Evolutionary conservation across 768 basidiomycete genomes (phyloP).

Genomic region (Boletus rubescentipes): DNA sequence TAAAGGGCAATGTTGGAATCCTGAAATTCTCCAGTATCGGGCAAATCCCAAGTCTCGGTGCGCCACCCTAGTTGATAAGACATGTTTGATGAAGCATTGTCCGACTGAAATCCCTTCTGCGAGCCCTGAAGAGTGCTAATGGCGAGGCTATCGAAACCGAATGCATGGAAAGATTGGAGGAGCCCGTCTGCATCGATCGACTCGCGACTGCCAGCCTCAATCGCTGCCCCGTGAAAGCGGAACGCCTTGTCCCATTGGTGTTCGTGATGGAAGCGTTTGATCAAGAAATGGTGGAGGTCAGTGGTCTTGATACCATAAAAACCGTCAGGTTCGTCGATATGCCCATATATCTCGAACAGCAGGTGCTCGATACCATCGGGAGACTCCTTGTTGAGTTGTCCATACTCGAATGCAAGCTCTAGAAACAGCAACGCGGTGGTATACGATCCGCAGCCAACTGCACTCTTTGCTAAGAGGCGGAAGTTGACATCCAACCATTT

Average conservation of each 20-base stretch:
- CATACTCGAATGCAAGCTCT: conserved; percentile 68
- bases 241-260: conserved; percentile 91
- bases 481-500: conserved; percentile 84
- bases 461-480: conserved; percentile 65
- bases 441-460: conserved; percentile 78
- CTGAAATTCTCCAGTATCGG: conserved; percentile 49
- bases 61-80: conserved; percentile 89
- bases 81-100: conserved; percentile 44
- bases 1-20: conserved; percentile 66
- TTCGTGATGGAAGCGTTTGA: conserved; percentile 90
- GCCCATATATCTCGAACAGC: conserved; percentile 88
- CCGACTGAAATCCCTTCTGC: conserved; percentile 32
- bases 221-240: conserved; percentile 80
- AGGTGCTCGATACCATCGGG: conserved; percentile 55
- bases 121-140: conserved; percentile 57
- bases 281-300: conserved; percentile 76
- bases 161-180: conserved; percentile 78
- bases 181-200: conserved; percentile 59
- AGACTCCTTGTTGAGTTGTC: conserved; percentile 28
- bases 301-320: conserved; percentile 90
- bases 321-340: conserved; percentile 97
- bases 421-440: conserved; percentile 89
- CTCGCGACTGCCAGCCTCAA: conserved; percentile 58
- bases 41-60: conserved; percentile 94
- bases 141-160: conserved; percentile 90